Conservation (phyloP, 1,139 yeast species). For the Pichia sp. region DNA sequence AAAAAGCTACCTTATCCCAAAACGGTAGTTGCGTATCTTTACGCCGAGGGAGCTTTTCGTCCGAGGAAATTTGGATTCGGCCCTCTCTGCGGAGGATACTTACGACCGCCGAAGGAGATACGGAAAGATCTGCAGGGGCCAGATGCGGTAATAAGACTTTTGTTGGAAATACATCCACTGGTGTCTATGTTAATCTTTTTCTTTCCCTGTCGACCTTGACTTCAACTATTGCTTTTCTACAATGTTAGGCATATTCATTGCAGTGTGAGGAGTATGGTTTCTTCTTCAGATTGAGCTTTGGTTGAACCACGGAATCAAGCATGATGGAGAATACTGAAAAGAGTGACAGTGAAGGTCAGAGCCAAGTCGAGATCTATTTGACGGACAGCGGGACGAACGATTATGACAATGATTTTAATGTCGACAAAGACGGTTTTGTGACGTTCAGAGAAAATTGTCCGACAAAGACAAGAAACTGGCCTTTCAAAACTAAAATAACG, state of each 20-base stretch:
- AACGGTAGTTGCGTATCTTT: too few species aligned
- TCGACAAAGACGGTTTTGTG: conserved; percentile 12
- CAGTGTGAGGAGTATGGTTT: too few species aligned
- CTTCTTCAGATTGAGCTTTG: too few species aligned
- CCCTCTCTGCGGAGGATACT: not conserved
- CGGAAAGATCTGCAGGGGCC: not conserved
- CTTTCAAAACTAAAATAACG: conserved; percentile 30
- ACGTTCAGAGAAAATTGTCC: conserved; percentile 27
- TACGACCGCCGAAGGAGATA: not conserved
- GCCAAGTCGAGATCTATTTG: not conserved
- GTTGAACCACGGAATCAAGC: not conserved
- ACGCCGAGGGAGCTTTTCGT: not conserved
- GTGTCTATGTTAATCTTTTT: too few species aligned
- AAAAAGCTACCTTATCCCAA: too few species aligned
- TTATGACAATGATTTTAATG: conserved; percentile 4
- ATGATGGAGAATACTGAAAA: not conserved
- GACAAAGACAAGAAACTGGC: conserved; percentile 30
- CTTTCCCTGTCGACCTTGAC: not conserved
- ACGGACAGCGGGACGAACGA: not conserved
- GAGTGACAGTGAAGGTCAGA: not conserved
- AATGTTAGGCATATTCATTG: too few species aligned
- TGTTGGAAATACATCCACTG: not conserved
- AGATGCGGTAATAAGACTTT: not conserved
- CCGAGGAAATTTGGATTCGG: not conserved
- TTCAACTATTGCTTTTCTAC: too few species aligned